Evolutionary conservation across 495 filamentous ascomycete species (phyloP).

Genomic region (Hypoxylon intermedium): DNA sequence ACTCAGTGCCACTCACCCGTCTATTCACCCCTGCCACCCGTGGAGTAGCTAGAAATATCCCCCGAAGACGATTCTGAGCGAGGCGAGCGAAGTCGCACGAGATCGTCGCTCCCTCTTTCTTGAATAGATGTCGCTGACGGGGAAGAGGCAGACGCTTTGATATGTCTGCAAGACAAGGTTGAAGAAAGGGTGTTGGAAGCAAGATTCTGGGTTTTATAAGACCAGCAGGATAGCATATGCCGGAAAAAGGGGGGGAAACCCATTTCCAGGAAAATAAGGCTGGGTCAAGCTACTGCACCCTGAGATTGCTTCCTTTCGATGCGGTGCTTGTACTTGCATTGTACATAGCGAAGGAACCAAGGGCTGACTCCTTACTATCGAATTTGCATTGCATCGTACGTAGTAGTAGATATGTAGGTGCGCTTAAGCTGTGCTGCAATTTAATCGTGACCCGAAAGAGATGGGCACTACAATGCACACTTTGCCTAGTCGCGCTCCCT

Average conservation of each 20-base stretch:
- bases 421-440: slow-evolving; percentile 6
- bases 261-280: slow-evolving; percentile 21
- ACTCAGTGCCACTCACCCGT: slow-evolving; percentile 18
- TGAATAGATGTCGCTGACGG: slow-evolving; percentile 19
- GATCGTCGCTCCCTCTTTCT: slow-evolving; percentile 30
- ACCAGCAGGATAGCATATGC: slow-evolving; percentile 12
- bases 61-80: slow-evolving; percentile 24
- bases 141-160: slow-evolving; percentile 14
- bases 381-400: slow-evolving; percentile 22
- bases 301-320: slow-evolving; percentile 29
- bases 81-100: slow-evolving; percentile 26
- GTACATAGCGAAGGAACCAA: slow-evolving; percentile 5
- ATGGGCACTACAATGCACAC: slow-evolving; percentile 1
- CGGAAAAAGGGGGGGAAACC: slow-evolving; percentile 21
- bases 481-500: no score
- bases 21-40: slow-evolving; percentile 25
- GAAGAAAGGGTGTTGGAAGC: slow-evolving; percentile 4
- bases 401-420: slow-evolving; percentile 18
- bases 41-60: slow-evolving; percentile 29
- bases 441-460: slow-evolving; percentile 14
- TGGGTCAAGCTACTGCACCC: slow-evolving; percentile 27
- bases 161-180: slow-evolving; percentile 11
- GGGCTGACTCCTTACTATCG: slow-evolving; percentile 20
- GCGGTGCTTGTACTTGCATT: slow-evolving; percentile 1
- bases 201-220: slow-evolving; percentile 15